These are phyloP conservation scores for Pseudozyma sp. DNA, from an alignment of 1,284 basidiomycete species.

Conservation along the genomic window DNA sequence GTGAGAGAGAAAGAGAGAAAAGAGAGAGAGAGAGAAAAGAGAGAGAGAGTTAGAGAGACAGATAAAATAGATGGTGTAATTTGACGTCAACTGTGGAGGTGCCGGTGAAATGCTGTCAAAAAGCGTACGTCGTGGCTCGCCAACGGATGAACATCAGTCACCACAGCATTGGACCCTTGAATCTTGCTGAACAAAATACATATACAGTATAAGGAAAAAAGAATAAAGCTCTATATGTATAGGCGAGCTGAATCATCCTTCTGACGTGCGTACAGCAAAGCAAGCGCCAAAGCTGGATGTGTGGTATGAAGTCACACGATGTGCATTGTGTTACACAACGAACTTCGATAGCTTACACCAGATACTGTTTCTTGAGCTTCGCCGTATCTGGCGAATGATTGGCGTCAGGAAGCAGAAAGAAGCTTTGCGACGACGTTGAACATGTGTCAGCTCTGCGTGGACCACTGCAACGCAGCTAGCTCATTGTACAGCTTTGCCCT, in stretches of 20 bases:
- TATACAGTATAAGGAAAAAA: background rate
- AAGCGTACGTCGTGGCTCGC: background rate
- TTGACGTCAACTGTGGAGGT: slow-evolving; percentile 3
- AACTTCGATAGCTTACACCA: too few species aligned
- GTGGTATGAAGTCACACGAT: slow-evolving; percentile 17
- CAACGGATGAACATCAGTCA: slow-evolving; percentile 11
- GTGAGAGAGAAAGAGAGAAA: background rate
- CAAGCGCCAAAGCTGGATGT: background rate
- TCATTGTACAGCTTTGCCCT: too few species aligned
- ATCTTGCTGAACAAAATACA: background rate
- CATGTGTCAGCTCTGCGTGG: too few species aligned
- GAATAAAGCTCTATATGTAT: background rate
- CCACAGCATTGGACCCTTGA: slow-evolving; percentile 1
- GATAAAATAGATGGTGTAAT: background rate
- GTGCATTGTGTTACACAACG: background rate
- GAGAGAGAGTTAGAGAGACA: too few species aligned
- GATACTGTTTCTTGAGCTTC: background rate
- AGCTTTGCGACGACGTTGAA: too few species aligned
- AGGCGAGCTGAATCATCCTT: slow-evolving; percentile 5
- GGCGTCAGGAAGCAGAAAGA: too few species aligned
- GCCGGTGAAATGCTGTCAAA: slow-evolving; percentile 6
- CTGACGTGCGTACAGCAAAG: background rate
- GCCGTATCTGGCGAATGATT: too few species aligned
- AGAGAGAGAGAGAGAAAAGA: background rate
- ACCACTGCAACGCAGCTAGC: too few species aligned